phyloP scores from a whole-genome alignment of 768 basidiomycete species.

The Podaxis sp. region DNA sequence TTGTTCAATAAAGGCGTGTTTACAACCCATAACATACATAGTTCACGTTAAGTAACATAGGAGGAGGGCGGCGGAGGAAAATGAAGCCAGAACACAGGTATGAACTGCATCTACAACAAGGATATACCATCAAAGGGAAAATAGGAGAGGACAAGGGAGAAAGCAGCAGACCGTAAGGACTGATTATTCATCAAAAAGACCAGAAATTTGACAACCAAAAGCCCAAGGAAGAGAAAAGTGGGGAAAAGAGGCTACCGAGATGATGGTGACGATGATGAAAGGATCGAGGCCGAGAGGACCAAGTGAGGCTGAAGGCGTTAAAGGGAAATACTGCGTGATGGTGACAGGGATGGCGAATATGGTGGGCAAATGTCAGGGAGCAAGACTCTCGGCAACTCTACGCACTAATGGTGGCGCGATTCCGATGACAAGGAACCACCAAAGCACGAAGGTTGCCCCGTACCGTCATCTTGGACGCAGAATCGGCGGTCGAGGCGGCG shows the following conservation, averaged over 20 bases:
- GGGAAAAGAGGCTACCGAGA: neutral
- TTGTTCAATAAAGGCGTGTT: neutral
- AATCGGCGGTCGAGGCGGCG: neutral
- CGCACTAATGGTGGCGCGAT: constrained; percentile 20
- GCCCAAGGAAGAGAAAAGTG: neutral
- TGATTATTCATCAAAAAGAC: neutral
- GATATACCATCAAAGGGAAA: neutral
- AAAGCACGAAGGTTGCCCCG: constrained; percentile 30
- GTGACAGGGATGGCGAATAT: too few relatives aligned
- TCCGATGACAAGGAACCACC: constrained; percentile 21
- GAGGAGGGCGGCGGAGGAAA: neutral
- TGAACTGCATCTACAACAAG: neutral
- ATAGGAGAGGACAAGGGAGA: neutral
- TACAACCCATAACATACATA: neutral
- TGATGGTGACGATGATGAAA: too few relatives aligned
- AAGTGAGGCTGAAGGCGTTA: too few relatives aligned
- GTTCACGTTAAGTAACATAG: neutral
- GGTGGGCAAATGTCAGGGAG: neutral
- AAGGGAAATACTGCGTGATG: too few relatives aligned
- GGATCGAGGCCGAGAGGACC: too few relatives aligned
- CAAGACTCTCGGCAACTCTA: constrained; percentile 26
- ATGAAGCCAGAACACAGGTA: neutral
- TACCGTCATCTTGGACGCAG: constrained; percentile 25
- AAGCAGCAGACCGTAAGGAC: neutral
- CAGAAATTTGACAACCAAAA: constrained; percentile 3